Base-by-base conservation (phyloP, 805 yeast genomes). In the Soucietia sequanensis region DNA sequence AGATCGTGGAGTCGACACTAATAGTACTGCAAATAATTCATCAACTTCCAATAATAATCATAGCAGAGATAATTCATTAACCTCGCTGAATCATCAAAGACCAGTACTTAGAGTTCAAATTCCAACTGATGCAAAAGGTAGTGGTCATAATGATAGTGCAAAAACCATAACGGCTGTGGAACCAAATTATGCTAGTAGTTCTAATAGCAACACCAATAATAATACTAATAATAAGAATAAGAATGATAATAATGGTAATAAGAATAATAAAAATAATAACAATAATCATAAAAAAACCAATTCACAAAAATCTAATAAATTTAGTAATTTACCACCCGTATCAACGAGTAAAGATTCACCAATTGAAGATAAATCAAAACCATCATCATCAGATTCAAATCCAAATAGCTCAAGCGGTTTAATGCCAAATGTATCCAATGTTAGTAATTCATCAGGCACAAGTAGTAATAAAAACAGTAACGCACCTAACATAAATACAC, bases 61-160 rank as follows among this genome's bases (percentile, higher is more conserved):
- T 23, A 10, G 29, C 11, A 15, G 27, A 16, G 10, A 22, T 16
- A 37, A 46, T 29, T 45, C 42, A 19, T 12, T 4, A 10, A 7
- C 29, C 19, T 13, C 18, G 7, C 19, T 50, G 48, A 39, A 47
- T 46, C 41, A 51, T 43, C 49, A 60, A 31, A 58, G 88, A 39
- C 88, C 88, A 1, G 70, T 80, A 1, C 58, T 81, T 29, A 58
- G 85, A 37, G 81, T 81, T 8, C 79, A 78, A 45, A 81, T 81
- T n/a, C 88, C 88, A 1, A 63, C 62, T 4, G 77, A 70, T 48
- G 42, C 62, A 34, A 62, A 64, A 35, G 48, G 56, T 17, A 48
- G 41, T 31, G 27, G 27, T 14, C 7, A 56, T 42, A 38, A 60
- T 36, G 67, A 68, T 52, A 55, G 74, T 48, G 68, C 74, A 33